phyloP scores from a whole-genome alignment of 2,329 filamentous ascomycete genomes.

The Beauveria sp. region DNA sequence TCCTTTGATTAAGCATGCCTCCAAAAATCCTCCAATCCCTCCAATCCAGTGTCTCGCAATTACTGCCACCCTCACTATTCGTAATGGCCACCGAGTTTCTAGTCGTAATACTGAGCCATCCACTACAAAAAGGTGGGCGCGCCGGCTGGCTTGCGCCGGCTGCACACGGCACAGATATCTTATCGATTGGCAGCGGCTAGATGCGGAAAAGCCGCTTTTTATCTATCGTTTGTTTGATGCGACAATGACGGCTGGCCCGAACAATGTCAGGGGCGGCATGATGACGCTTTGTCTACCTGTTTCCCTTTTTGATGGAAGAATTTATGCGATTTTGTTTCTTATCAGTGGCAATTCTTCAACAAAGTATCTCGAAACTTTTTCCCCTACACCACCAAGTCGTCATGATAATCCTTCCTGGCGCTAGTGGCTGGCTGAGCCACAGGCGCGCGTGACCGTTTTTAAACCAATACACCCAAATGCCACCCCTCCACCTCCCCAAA shows the following conservation, averaged over 20 bases:
- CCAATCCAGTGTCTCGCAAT: conserved; percentile 6
- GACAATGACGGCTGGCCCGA: not conserved
- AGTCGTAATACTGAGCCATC: too few species aligned
- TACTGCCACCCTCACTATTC: not conserved
- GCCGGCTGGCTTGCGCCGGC: conserved; percentile 17
- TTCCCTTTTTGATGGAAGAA: not conserved
- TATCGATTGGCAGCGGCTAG: conserved; percentile 14
- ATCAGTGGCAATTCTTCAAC: too few species aligned
- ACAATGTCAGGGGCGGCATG: too few species aligned
- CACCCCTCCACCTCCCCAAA: not conserved
- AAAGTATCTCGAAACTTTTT: too few species aligned
- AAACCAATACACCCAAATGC: not conserved
- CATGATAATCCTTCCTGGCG: not conserved
- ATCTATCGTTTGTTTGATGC: not conserved
- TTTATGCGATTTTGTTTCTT: too few species aligned
- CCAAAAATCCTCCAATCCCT: not conserved
- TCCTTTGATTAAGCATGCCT: too few species aligned
- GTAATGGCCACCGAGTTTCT: too few species aligned
- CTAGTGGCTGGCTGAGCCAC: conserved; percentile 1
- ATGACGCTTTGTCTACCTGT: not conserved
- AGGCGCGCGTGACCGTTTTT: conserved; percentile 6
- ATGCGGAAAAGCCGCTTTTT: not conserved
- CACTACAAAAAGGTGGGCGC: not conserved
- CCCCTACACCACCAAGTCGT: not conserved
- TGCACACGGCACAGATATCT: conserved; percentile 21